phyloP scores from a whole-genome alignment of 371 early-diverging fungal genomes.

The Haplosporangium sp. region DNA sequence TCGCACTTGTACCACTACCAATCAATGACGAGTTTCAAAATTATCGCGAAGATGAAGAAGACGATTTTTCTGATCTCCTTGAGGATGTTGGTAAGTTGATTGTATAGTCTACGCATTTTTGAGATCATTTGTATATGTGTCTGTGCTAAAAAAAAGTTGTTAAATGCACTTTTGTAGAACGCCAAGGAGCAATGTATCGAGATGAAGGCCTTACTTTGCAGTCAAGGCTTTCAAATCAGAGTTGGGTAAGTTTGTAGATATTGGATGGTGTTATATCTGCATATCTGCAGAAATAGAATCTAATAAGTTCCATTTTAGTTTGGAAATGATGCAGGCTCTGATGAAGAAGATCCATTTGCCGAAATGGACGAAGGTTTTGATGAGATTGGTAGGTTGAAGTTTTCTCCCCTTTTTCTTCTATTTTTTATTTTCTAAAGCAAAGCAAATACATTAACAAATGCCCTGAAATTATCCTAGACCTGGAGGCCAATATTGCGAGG shows the following conservation, averaged over 20 bases:
- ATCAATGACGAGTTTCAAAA: slow-evolving; percentile 36
- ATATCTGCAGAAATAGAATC: background rate
- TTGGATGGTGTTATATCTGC: background rate
- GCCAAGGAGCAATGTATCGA: slow-evolving; percentile 22
- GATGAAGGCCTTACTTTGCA: slow-evolving; percentile 41
- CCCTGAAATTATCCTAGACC: slow-evolving; percentile 35
- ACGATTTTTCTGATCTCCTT: slow-evolving; percentile 56
- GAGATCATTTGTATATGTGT: background rate
- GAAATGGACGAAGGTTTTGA: slow-evolving; percentile 61
- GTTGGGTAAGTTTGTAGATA: slow-evolving; percentile 33
- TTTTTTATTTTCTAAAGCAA: no score
- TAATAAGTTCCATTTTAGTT: slow-evolving; percentile 23
- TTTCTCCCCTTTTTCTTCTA: background rate
- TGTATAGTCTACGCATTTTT: background rate
- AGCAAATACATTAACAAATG: background rate
- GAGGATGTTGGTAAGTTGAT: slow-evolving; percentile 19
- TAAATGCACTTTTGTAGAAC: slow-evolving; percentile 7
- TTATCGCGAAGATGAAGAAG: slow-evolving; percentile 55
- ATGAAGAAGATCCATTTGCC: slow-evolving; percentile 66
- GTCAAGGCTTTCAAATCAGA: slow-evolving; percentile 45
- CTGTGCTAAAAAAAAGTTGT: background rate
- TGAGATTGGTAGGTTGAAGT: slow-evolving; percentile 51
- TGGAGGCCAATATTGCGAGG: slow-evolving; percentile 59
- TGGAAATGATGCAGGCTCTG: slow-evolving; percentile 55
- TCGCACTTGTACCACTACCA: slow-evolving; percentile 16